phyloP scores from a whole-genome alignment of 192 early-diverging fungal species.

The Jimgerdemannia lactiflua region DNA sequence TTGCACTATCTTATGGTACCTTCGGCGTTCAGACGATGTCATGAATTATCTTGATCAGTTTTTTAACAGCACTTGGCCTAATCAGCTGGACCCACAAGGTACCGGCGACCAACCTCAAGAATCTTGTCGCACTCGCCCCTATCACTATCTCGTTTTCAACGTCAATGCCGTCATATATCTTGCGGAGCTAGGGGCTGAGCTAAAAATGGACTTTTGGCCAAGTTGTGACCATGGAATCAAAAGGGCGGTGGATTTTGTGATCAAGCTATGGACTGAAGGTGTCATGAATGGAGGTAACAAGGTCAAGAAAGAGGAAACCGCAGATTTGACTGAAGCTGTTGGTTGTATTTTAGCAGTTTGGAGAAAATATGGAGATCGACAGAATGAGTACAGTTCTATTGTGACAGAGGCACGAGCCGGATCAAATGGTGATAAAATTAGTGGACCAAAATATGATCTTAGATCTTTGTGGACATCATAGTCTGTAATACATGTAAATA shows the following conservation, averaged over 20 bases:
- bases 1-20: constrained; percentile 21
- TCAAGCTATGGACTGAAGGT: background rate
- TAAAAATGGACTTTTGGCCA: constrained; percentile 4
- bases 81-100: constrained; percentile 10
- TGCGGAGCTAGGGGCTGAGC: background rate
- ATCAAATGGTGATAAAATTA: background rate
- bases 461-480: background rate
- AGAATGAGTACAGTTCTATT: constrained; percentile 9
- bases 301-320: constrained; percentile 4
- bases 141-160: constrained; percentile 34
- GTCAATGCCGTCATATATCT: constrained; percentile 28
- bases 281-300: background rate
- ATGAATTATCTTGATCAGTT: constrained; percentile 9
- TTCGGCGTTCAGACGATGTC: constrained; percentile 11
- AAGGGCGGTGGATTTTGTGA: constrained; percentile 16
- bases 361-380: constrained; percentile 6
- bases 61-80: constrained; percentile 4
- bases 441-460: background rate
- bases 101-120: constrained; percentile 36
- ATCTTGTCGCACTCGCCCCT: constrained; percentile 23
- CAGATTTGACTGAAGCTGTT: constrained; percentile 17
- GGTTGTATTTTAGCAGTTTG: constrained; percentile 13
- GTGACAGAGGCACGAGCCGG: constrained; percentile 1
- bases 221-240: constrained; percentile 7
- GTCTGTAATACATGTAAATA: no score